A percentile compares a stretch with the other conserved stretches of the same genome.
These are phyloP conservation scores for Penicillium sp. DNA, from an alignment of 2,329 filamentous ascomycete species.

Conservation along the genomic window DNA sequence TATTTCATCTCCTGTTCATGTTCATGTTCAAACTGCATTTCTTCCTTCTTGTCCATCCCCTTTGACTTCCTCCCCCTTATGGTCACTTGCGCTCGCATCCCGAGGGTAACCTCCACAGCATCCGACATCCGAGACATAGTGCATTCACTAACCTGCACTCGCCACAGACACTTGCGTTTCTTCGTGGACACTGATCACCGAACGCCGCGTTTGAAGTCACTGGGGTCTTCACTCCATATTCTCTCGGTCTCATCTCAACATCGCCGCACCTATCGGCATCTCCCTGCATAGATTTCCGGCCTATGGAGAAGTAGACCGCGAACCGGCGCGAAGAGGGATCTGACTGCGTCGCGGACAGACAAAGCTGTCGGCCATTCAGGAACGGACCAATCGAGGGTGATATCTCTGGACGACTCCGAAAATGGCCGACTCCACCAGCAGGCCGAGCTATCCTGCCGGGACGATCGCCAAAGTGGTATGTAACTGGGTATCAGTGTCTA, in stretches of 20 bases:
- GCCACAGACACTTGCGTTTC: neutral
- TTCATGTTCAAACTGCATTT: neutral
- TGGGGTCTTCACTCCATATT: slow-evolving; percentile 10
- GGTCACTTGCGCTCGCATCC: neutral
- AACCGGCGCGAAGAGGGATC: slow-evolving; percentile 20
- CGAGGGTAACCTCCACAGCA: slow-evolving; percentile 3
- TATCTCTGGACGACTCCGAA: slow-evolving; percentile 19
- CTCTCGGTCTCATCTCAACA: slow-evolving; percentile 15
- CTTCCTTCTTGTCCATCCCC: neutral
- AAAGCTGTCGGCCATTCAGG: slow-evolving; percentile 19
- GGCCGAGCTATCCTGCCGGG: slow-evolving; percentile 33
- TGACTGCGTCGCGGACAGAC: slow-evolving; percentile 24
- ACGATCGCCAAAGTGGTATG: slow-evolving; percentile 44
- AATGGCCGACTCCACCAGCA: slow-evolving; percentile 32
- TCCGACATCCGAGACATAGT: slow-evolving; percentile 3
- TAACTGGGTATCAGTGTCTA: slow-evolving; percentile 1
- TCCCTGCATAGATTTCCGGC: slow-evolving; percentile 24
- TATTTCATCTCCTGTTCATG: neutral
- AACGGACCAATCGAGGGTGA: slow-evolving; percentile 7
- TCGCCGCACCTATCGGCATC: slow-evolving; percentile 13
- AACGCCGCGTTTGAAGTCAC: neutral
- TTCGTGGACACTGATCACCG: neutral
- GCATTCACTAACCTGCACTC: neutral
- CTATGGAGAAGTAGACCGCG: slow-evolving; percentile 26
- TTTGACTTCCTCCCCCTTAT: neutral